Evolutionary conservation across 2,329 filamentous ascomycete species (phyloP).

Genomic region (Gaeumannomyces tritici): DNA sequence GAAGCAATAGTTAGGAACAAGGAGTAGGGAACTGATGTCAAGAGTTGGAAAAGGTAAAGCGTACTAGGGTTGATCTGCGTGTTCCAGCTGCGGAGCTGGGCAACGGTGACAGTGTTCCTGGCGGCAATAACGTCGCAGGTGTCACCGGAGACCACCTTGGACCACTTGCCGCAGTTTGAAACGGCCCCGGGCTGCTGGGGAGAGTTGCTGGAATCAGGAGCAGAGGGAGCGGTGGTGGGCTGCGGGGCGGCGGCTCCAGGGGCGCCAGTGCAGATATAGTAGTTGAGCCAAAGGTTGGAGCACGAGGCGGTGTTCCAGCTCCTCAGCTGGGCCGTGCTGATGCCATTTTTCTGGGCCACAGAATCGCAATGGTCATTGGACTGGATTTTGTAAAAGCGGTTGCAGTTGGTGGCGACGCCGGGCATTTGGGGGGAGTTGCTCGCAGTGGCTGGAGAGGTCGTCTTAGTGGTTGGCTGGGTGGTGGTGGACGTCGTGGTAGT

Average conservation of each 20-base stretch:
- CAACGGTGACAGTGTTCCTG: not conserved
- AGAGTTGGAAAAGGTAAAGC: not conserved
- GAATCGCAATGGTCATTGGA: not conserved
- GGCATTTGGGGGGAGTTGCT: not conserved
- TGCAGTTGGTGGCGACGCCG: not conserved
- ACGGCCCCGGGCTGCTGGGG: not conserved
- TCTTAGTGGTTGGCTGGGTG: not conserved
- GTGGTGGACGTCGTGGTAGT: no score
- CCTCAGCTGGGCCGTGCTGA: not conserved
- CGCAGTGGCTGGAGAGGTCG: not conserved
- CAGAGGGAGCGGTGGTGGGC: no score
- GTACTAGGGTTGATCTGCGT: not conserved
- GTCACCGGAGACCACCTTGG: not conserved
- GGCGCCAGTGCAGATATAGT: slow-evolving; percentile 7
- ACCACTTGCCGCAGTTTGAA: not conserved
- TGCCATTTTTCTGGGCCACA: not conserved
- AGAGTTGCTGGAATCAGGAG: no score
- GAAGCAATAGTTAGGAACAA: no score
- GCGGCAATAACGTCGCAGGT: not conserved
- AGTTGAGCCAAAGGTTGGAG: slow-evolving; percentile 5
- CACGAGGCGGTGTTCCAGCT: slow-evolving; percentile 6
- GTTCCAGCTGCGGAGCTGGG: not conserved
- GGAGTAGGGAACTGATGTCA: no score
- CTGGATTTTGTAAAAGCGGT: not conserved
- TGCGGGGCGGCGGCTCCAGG: slow-evolving; percentile 2